Base-by-base conservation (phyloP, 495 filamentous ascomycete genomes). In the Aspergillus sparsus region DNA sequence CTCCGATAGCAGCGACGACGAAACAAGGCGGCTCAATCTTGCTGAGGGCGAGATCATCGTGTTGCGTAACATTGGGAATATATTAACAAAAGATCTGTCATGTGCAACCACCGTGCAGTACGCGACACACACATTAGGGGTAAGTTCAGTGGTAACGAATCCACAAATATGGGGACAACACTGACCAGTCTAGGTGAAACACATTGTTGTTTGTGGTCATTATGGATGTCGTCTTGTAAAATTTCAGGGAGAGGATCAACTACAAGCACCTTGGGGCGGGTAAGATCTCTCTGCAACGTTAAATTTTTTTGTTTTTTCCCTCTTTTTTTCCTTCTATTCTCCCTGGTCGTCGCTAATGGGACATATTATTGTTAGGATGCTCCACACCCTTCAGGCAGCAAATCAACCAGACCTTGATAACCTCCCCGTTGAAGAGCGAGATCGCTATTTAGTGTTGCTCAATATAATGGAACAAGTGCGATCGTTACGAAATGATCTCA, bases 121-220 rank as follows among this genome's bases (percentile, higher is more conserved):
- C 44, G 44, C 44, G 9, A 15, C 21, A 15, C n/a, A 46, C 21
- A 46, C 10, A 6, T 7, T 46, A 8, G 11, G 21, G 44, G 44
- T 46, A 18, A 6, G 44, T 46, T 6, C 15, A 46, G n/a, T 41
- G 3, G 7, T 18, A 13, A 2, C 4, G 44, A 18, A n/a, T 46
- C n/a, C 44, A 2, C 13, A 46, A 16, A 8, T 46, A 16, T 34
- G 9, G 49, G 13, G 33, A 39, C 9, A 4, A 37, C n/a, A 46
- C 42, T 18, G 42, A 16, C 15, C 12, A 27, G 9, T 37, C 5
- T 6, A 54, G 52, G 34, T 54, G n/a, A 39, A 41, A 0, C 34
- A 54, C 35, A 41, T 54, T 9, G 52, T 54, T 41, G 52, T 54
- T 15, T 54, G 52, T 54, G 52, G 52, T 1, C 52, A 54, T 27